phyloP scores from a whole-genome alignment of 2,329 filamentous ascomycete genomes.

The Penicillium sp. region DNA sequence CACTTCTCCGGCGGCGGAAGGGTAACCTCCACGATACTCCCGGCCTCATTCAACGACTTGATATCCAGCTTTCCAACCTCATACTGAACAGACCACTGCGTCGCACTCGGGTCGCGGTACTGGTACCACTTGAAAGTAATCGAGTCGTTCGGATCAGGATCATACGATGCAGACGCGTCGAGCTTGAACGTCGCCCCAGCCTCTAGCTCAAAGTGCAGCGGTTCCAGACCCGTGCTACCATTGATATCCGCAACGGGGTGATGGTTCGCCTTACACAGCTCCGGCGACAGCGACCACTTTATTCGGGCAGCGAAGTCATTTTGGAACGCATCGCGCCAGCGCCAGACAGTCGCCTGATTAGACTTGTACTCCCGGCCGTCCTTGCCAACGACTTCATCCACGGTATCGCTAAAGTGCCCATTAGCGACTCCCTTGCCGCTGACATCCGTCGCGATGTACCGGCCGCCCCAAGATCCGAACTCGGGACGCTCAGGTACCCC shows the following conservation, averaged over 20 bases:
- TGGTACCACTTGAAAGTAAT: constrained; percentile 28
- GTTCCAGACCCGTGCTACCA: constrained; percentile 12
- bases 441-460: constrained; percentile 32
- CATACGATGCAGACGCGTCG: constrained; percentile 24
- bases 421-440: constrained; percentile 21
- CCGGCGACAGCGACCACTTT: constrained; percentile 45
- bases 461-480: constrained; percentile 48
- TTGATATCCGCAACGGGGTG: constrained; percentile 24
- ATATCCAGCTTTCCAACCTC: constrained; percentile 19
- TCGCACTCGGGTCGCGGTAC: constrained; percentile 25
- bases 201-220: constrained; percentile 16
- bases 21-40: constrained; percentile 15
- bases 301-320: constrained; percentile 54
- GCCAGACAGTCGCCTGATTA: constrained; percentile 55
- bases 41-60: constrained; percentile 12
- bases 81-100: constrained; percentile 13
- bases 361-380: constrained; percentile 34
- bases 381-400: constrained; percentile 37
- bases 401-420: constrained; percentile 35
- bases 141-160: constrained; percentile 23
- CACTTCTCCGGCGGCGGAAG: constrained; percentile 21
- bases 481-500: constrained; percentile 40
- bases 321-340: constrained; percentile 56
- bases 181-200: constrained; percentile 21
- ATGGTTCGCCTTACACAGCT: constrained; percentile 24